Base-by-base conservation (phyloP, 495 filamentous ascomycete genomes). In the Penicillium daleae region DNA sequence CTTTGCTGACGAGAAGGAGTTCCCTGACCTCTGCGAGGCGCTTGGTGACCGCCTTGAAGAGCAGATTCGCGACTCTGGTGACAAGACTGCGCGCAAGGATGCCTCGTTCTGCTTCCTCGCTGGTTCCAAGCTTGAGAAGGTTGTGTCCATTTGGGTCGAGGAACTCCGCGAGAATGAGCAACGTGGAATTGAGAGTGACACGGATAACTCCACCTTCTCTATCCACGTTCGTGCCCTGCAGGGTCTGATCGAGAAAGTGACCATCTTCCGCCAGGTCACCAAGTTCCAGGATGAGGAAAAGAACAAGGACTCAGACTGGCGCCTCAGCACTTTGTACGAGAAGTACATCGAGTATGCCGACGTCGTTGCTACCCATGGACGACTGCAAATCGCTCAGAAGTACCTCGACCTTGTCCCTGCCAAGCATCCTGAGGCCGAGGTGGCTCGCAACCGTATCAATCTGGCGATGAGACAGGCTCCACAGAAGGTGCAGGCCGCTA, bases 321-420 rank as follows among this genome's bases (percentile, higher is more conserved):
- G 96, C 76, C 88, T 99, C 49, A 83, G 84, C 46, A 80, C 87
- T 1, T 82, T 99, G 40, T 99, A 99, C 71, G 90, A 93, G 71
- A 96, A 96, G 77, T 99, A 99, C 68, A 88, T 87, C 22, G 94
- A 99, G 78, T 99, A 97, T 76, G 93, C 95, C 10, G 95, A 98
- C 71, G 90, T 99, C 67, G 89, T 95, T 58, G 92, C 95, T 42
- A 87, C 92, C 8, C 92, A 97, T 69, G 95, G 96, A 21, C 89
- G 95, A 42, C 77, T 99, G 39, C 82, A 88, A 27, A 82, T 93
- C 67, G 95, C 95, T 21, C 91, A 96, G 76, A 91, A 89, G 72
- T 99, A 98, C 69, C 85, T 99, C 17, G 87, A 92, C 66, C 86
- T 99, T 61, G 84, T 99, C 31, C 95, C 95, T 9, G 82, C 82